Percentiles rank a stretch among this genome's conserved stretches.
These are phyloP conservation scores for Venturia asperata DNA, from an alignment of 2,329 filamentous ascomycete species.

Conservation along the genomic window DNA sequence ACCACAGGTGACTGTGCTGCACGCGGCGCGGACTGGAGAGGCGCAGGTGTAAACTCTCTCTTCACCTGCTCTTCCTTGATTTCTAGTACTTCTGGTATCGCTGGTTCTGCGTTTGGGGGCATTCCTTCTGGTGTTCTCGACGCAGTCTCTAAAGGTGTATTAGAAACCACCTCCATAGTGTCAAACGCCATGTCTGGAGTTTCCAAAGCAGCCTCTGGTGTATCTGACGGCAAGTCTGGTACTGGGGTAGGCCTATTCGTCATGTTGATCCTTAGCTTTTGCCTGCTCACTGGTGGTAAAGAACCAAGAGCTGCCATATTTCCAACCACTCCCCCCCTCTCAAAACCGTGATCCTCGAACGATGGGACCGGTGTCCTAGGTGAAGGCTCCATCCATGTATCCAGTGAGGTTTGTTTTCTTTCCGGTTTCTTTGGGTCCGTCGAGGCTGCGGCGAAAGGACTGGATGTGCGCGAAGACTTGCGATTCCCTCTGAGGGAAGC, in stretches of 20 bases:
- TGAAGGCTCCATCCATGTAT: slow-evolving; percentile 52
- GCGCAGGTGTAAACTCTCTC: slow-evolving; percentile 26
- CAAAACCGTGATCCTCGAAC: slow-evolving; percentile 69
- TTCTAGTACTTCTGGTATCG: not conserved
- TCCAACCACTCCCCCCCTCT: slow-evolving; percentile 68
- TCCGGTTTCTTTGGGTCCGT: slow-evolving; percentile 26
- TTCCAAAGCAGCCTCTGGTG: slow-evolving; percentile 36
- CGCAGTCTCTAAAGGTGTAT: slow-evolving; percentile 11
- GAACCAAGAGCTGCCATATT: slow-evolving; percentile 77
- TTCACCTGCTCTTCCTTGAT: slow-evolving; percentile 29
- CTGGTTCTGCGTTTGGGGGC: not conserved
- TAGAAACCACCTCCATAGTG: slow-evolving; percentile 14
- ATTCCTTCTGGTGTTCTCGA: slow-evolving; percentile 17
- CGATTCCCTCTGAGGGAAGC: slow-evolving; percentile 33
- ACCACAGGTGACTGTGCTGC: slow-evolving; percentile 26
- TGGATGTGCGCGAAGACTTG: slow-evolving; percentile 31
- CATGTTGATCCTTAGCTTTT: slow-evolving; percentile 51
- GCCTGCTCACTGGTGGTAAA: slow-evolving; percentile 46
- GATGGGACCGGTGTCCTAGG: slow-evolving; percentile 53
- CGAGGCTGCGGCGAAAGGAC: slow-evolving; percentile 29
- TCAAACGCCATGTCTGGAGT: slow-evolving; percentile 35
- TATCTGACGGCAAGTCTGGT: slow-evolving; percentile 33
- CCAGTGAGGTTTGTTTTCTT: slow-evolving; percentile 34
- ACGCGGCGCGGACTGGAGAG: not conserved
- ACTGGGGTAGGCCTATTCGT: slow-evolving; percentile 40